Percentiles rank a stretch among this genome's conserved stretches.
phyloP scores from a whole-genome alignment of 257 asterid species.

The Solanum neorickii region DNA sequence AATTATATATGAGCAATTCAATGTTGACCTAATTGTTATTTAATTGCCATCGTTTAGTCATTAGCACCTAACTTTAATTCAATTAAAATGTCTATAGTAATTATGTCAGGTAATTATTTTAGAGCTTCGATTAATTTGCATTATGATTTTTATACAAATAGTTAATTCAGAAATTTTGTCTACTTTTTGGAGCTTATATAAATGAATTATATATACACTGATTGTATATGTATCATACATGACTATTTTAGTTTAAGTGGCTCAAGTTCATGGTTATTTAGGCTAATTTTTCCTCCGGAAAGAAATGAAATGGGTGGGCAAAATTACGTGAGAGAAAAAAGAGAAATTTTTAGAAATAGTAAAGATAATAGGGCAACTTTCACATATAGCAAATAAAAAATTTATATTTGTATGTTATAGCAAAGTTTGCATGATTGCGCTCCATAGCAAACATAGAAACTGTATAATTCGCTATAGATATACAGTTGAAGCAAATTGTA shows the following conservation, averaged over 20 bases:
- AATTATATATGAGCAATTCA: background rate
- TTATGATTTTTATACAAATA: background rate
- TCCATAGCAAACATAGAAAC: too few relatives aligned
- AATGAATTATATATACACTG: background rate
- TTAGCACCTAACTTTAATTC: background rate
- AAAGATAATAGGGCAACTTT: too few relatives aligned
- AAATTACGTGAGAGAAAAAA: too few relatives aligned
- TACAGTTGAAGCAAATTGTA: too few relatives aligned
- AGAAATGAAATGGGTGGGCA: too few relatives aligned
- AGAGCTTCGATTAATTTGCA: background rate
- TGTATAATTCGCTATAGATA: too few relatives aligned
- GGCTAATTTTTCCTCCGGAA: too few relatives aligned
- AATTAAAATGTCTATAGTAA: background rate
- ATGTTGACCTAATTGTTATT: background rate
- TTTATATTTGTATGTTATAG: too few relatives aligned
- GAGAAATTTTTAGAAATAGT: too few relatives aligned
- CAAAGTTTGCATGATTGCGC: too few relatives aligned
- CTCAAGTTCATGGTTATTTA: too few relatives aligned
- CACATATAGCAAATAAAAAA: too few relatives aligned
- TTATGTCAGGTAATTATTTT: background rate
- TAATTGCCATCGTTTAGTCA: background rate
- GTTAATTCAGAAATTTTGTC: rapidly evolving
- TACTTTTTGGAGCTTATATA: background rate
- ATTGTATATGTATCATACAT: background rate
- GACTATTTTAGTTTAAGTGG: background rate